These are phyloP conservation scores for Pulicaria dysenterica DNA, from an alignment of 129 eudicot species.

Conservation along the genomic window DNA sequence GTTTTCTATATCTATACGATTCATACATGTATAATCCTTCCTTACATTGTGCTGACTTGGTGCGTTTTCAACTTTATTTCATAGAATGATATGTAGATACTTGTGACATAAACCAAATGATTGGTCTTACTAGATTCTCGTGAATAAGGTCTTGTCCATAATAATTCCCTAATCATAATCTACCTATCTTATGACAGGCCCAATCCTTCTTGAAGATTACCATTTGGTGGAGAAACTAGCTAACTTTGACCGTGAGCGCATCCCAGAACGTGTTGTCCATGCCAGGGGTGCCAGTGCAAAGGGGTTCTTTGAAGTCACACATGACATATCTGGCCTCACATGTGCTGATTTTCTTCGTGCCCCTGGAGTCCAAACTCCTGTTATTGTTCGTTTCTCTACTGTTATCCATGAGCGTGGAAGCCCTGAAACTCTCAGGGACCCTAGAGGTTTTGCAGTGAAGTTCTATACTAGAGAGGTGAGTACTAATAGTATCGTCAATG, in stretches of 20 bases:
- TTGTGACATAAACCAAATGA: conserved; percentile 5
- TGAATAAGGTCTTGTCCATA: neutral
- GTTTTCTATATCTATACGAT: too few species aligned
- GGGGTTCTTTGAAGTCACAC: conserved; percentile 21
- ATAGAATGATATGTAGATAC: neutral
- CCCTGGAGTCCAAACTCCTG: conserved; percentile 88
- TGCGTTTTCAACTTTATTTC: neutral
- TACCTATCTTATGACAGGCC: conserved; percentile 44
- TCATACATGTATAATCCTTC: too few species aligned
- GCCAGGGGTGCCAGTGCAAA: conserved; percentile 58
- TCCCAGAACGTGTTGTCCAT: conserved; percentile 90
- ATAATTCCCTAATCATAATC: neutral
- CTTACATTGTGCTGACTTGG: too few species aligned
- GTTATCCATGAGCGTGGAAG: conserved; percentile 92
- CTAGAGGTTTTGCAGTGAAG: conserved; percentile 86
- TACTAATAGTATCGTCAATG: too few species aligned
- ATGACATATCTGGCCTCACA: conserved; percentile 69
- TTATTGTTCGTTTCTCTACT: conserved; percentile 86
- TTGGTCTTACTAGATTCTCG: neutral
- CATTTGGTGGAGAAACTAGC: conserved; percentile 90
- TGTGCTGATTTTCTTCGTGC: conserved; percentile 91
- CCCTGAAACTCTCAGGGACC: conserved; percentile 89
- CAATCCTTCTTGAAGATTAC: conserved; percentile 89
- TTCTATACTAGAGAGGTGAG: conserved; percentile 88
- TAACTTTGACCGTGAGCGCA: conserved; percentile 82